Evolutionary conservation across 129 eudicot genomes (phyloP), one percentile per base, ranked within the genome.

Genomic region (Deinandra increscens): DNA sequence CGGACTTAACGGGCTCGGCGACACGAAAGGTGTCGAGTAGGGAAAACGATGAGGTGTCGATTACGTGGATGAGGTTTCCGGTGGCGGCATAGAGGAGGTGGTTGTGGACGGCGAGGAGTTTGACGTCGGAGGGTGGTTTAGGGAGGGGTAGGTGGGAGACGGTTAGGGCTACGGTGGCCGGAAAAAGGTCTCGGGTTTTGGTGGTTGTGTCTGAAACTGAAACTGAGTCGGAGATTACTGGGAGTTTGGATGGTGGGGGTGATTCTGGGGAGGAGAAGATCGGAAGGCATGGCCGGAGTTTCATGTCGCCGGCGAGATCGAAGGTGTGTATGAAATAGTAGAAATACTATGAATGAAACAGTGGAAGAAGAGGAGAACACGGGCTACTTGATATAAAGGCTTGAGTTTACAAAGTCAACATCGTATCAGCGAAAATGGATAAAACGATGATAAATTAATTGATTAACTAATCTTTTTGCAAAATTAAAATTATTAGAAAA

Each of bases 61-160:
- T 59, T 37, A 49, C 82, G 75, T 64, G 78, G 81, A 81, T 83
- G 45, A 76, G 43, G 76, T 74, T 77, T 1, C 80, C 80, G 51
- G 85, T 42, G 80, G 85, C 80, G 44, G 87, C 80, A 56, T 84
- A 82, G 75, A 87, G 87, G 53, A 64, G 85, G 79, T 68, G 43
- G 70, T 76, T 60, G 48, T 76, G 75, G 37, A 76, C 49, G 67
- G 73, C 73, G 49, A 65, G 79, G 67, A 75, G 12, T 55, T 55
- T 66, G 60, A 66, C 60, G 60, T 17, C n/a, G n/a, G n/a, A n/a
- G n/a, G 48, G 70, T n/a, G n/a, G n/a, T n/a, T n/a, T n/a, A n/a
- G n/a, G n/a, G n/a, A 61, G 62, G 5, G 50, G 70, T 11, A 61
- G 63, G 65, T 73, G 64, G 46, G 78, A 36, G 63, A 63, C 6